Base-by-base conservation (phyloP, 192 early-diverging fungal genomes). In the Chytriomyces sp. region DNA sequence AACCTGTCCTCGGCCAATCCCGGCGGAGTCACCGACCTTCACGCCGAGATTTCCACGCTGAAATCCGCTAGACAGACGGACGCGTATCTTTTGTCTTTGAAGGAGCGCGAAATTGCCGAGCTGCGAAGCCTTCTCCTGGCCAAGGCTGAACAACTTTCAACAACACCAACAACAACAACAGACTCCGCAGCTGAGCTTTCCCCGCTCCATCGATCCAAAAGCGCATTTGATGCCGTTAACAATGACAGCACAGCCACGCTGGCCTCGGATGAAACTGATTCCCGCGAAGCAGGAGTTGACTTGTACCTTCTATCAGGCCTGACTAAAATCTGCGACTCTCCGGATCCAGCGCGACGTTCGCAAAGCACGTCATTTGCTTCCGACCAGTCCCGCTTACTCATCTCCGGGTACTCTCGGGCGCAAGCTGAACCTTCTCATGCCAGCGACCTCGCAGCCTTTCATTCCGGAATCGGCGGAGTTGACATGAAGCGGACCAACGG, bases 71-170 rank as follows among this genome's bases (percentile, higher is more conserved):
- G 73, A 8, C 80, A 81, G 60, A 77, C 83, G 7, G 80, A 84
- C 73, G 68, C 72, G 20, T 77, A 75, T 62, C 67, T 77, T 35
- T 63, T 82, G 6, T 77, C 77, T 18, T n/a, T 80, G 6, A 84
- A 80, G 47, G 80, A 84, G 44, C 65, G 75, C 11, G 83, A 84
- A 62, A 79, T 81, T 35, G 53, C 61, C 20, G 83, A 84, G 53
- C 76, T 84, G 7, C 67, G 79, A n/a, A 75, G 46, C 28, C 64
- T 75, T 11, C 48, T 75, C 9, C 62, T 65, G 23, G 61, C 45
- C 10, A 64, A 66, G 66, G 43, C 45, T 3, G 45, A 45, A 9
- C 9, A 53, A 48, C 45, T 23, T 3, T 62, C 71, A n/a, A 24
- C 71, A 60, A 23, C 23, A 60, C 23, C 16, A 23, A 60, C 23